These are phyloP conservation scores for Verticillium alfalfae DNA, from an alignment of 2,329 filamentous ascomycete genomes.

Conservation along the genomic window DNA sequence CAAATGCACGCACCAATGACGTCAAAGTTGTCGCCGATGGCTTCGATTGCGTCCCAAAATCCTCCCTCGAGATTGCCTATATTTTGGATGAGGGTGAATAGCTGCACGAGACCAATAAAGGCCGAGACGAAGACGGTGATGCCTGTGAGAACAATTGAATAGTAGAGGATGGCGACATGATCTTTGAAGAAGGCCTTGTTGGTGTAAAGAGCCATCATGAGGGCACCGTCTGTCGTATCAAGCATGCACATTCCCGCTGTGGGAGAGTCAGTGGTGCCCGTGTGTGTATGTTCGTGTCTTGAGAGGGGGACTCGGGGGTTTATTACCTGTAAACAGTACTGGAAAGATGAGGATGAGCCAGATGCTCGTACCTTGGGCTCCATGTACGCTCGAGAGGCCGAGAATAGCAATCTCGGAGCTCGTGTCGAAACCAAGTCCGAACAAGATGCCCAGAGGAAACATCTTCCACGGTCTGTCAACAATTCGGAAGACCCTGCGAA, in stretches of 20 bases:
- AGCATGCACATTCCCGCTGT: constrained; percentile 88
- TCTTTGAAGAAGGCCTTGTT: constrained; percentile 73
- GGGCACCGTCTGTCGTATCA: constrained; percentile 85
- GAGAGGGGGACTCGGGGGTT: background rate
- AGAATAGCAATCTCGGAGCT: constrained; percentile 89
- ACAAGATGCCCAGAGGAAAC: constrained; percentile 85
- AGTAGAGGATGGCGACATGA: constrained; percentile 86
- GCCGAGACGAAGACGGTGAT: constrained; percentile 80
- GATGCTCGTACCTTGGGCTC: constrained; percentile 76
- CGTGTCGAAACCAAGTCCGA: constrained; percentile 91
- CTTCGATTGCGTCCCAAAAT: constrained; percentile 89
- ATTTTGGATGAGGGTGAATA: constrained; percentile 73
- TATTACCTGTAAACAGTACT: constrained; percentile 71
- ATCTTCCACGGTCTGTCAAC: constrained; percentile 85
- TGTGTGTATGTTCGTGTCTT: background rate
- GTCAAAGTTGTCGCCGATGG: constrained; percentile 75
- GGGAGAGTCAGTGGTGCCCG: background rate
- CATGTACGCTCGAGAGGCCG: constrained; percentile 85
- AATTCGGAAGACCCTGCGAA: constrained; percentile 72
- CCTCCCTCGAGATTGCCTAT: constrained; percentile 65
- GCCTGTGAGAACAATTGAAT: constrained; percentile 79
- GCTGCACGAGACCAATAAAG: constrained; percentile 80
- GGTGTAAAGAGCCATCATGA: constrained; percentile 94
- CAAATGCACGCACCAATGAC: constrained; percentile 84
- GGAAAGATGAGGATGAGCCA: constrained; percentile 96